Evolutionary conservation across 208 protist species (phyloP).

Genomic region (Balamuthia mandrillaris): DNA sequence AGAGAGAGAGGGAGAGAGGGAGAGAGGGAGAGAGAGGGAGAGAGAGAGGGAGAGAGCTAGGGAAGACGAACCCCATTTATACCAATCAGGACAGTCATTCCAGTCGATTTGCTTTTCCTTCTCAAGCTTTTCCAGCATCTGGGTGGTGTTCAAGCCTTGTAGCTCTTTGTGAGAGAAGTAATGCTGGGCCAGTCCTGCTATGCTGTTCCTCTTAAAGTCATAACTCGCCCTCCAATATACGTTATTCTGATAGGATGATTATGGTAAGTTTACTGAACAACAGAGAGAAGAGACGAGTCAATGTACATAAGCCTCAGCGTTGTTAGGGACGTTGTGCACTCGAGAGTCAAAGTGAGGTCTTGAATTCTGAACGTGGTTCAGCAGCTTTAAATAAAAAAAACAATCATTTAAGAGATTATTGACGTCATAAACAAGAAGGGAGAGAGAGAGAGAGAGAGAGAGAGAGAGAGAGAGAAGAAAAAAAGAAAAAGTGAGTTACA

Average conservation of each 20-base stretch:
- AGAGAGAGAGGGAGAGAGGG: too few relatives aligned
- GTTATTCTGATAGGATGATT: constrained; percentile 24
- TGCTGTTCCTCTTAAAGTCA: constrained; percentile 47
- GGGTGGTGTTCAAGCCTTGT: neutral
- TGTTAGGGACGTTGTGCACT: constrained; percentile 24
- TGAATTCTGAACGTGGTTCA: neutral
- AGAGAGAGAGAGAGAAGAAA: neutral
- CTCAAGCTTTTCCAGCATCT: constrained; percentile 32
- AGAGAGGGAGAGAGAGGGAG: too few relatives aligned
- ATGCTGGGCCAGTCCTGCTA: constrained; percentile 43
- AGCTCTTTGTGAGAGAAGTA: constrained; percentile 45
- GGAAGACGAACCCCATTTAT: constrained; percentile 46
- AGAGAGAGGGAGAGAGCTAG: too few relatives aligned
- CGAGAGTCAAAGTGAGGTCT: constrained; percentile 14
- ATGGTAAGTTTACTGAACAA: neutral
- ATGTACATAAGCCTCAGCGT: constrained; percentile 1
- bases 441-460: neutral
- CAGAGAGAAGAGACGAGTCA: neutral
- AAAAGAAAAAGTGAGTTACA: neutral
- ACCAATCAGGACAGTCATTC: constrained; percentile 46
- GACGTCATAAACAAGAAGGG: too few relatives aligned
- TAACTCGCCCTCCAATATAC: constrained; percentile 41
- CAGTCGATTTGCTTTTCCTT: constrained; percentile 39
- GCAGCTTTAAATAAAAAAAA: neutral
- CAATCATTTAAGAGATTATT: too few relatives aligned